Evolutionary conservation across 2,329 filamentous ascomycete genomes (phyloP).

Genomic region (Colletotrichum destructivum): DNA sequence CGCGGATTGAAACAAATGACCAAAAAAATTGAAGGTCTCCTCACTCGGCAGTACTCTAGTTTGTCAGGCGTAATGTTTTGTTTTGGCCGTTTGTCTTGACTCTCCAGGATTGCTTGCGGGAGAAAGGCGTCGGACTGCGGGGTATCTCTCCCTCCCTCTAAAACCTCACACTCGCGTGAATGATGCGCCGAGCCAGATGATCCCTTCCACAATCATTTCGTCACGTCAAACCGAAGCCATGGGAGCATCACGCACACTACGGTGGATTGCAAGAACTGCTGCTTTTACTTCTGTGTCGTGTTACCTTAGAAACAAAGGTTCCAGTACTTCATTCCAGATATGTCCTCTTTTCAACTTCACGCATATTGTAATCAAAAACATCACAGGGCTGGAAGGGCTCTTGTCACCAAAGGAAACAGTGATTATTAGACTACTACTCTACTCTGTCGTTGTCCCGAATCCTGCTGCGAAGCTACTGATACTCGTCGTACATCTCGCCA

Average conservation of each 20-base stretch:
- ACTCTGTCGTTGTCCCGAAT: no score
- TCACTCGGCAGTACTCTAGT: not conserved
- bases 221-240: not conserved
- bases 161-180: conserved; percentile 10
- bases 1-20: not conserved
- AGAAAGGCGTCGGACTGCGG: conserved; percentile 23
- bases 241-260: not conserved
- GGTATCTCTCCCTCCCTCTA: not conserved
- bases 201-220: not conserved
- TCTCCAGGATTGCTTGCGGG: not conserved
- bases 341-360: no score
- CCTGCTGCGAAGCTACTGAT: not conserved
- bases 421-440: no score
- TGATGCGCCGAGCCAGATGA: conserved; percentile 2
- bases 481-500: conserved; percentile 1
- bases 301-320: no score
- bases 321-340: no score
- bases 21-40: not conserved
- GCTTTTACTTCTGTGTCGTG: no score
- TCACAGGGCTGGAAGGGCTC: no score
- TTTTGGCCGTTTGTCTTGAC: no score
- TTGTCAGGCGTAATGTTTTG: no score
- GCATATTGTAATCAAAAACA: no score
- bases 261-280: no score
- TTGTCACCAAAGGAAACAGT: no score